Conservation (phyloP, 2,329 filamentous ascomycete species). For the Microascus cirrosus region DNA sequence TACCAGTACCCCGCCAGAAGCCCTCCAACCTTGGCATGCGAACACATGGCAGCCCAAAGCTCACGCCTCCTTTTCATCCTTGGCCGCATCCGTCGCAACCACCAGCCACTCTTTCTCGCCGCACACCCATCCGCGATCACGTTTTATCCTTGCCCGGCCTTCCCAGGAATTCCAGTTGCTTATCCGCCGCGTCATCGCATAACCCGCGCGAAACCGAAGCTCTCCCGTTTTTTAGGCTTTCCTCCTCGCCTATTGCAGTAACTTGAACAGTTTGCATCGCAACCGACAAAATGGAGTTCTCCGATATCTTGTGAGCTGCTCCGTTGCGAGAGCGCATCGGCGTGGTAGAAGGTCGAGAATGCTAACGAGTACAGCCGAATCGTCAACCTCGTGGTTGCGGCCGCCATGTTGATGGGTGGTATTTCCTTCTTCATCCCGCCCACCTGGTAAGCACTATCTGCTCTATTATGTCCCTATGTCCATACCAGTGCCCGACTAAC, state of each 20-base stretch:
- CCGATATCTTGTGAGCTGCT: slow-evolving; percentile 71
- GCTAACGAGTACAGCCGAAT: slow-evolving; percentile 55
- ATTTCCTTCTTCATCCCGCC: slow-evolving; percentile 58
- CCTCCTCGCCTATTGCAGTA: not conserved
- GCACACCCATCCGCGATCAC: not conserved
- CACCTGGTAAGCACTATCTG: slow-evolving; percentile 37
- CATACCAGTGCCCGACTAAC: not conserved
- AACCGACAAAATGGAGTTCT: slow-evolving; percentile 65
- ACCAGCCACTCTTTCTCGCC: not conserved
- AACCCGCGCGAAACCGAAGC: not conserved
- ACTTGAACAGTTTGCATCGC: not conserved
- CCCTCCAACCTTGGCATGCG: not conserved
- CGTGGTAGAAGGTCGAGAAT: not conserved
- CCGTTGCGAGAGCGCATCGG: not conserved
- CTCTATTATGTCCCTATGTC: not conserved
- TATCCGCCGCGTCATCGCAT: not conserved
- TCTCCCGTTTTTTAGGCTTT: not conserved
- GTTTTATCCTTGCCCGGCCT: not conserved
- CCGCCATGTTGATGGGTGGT: slow-evolving; percentile 79
- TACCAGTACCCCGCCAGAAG: not conserved
- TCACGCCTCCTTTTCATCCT: not conserved
- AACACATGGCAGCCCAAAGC: not conserved
- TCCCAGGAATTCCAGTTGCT: not conserved
- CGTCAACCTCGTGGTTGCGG: slow-evolving; percentile 82
- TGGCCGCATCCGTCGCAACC: not conserved